Evolutionary conservation across 2,329 filamentous ascomycete species (phyloP), one percentile per base, ranked within the genome.

Genomic region (Microcyclosporella mali): DNA sequence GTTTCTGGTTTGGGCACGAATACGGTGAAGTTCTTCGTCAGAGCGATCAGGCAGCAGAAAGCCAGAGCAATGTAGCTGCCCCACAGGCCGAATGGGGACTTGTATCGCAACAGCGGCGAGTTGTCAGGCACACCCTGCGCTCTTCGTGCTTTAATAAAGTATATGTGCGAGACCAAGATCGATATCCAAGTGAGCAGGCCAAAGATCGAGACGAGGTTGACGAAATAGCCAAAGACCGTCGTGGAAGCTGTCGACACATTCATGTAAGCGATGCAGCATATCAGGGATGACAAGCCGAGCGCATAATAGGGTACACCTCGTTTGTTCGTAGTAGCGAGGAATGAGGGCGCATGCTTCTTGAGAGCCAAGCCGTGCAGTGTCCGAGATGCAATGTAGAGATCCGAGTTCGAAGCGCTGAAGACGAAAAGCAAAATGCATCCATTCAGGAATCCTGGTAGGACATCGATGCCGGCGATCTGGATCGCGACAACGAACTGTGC

Each of bases 21-120:
- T 46, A 84, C 81, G 43, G 77, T 73, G 66, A 80, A 92, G 72
- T 88, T 89, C 75, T 92, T 94, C 59, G 86, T 90, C 39, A 94
- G 60, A 1, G 83, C 77, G 48, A 92, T 84, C 27, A 92, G 60
- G 57, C 75, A 72, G 66, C 84, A 88, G 67, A 88, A 81, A 58
- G 72, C 69, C 2, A 92, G 72, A 0, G 83, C 83, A 46, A 70
- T 69, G 59, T 79, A 79, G 0, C 82, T 87, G 9, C 86, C 87
- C 48, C 63, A 75, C 29, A 79, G 66, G n/a, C 86, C 85, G 12
- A 89, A 73, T 0, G 86, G 86, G 0, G 85, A 82, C 12, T 72
- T 30, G 82, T 84, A 65, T 18, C 68, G 64, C 50, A 73, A 55
- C n/a, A 42, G 43, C 10, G 33, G 28, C 44, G 60, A 54, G 18